Base-by-base conservation (phyloP, 1,139 yeast species). In the Yamadazyma taylorii region DNA sequence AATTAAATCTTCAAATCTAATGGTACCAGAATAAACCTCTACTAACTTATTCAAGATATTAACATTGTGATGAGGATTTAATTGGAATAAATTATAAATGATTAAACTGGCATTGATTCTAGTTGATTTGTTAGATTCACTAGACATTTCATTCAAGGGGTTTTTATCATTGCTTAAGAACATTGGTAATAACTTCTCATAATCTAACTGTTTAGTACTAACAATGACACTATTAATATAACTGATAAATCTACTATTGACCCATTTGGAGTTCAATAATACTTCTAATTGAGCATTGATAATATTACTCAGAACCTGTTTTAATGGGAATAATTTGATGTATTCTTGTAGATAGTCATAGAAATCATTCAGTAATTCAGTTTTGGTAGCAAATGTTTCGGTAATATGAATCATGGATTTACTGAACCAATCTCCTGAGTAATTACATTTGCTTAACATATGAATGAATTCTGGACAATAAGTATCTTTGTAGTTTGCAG, bases 251-350 rank as follows among this genome's bases (percentile, higher is more conserved):
- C 61, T 52, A n/a, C 60, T 46, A 13, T 43, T 37, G 3, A 77
- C 52, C 83, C 87, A 85, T 32, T 56, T 47, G 24, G 69, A 70
- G 4, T 63, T 61, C 17, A 84, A 63, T 4, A 83, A 56, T 12
- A 78, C 87, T 55, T 87, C 94, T 24, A 86, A 58, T 46, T 85
- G 85, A 0, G 95, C 66, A 46, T 85, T 82, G 11, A 85, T 44
- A 29, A 81, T 63, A 9, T 17, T 12, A 5, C 69, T 53, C 5
- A 58, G 51, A 3, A 31, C 21, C 3, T 83, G 75, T 74, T 81
- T 69, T 8, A 79, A 42, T 2, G 62, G 46, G 30, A 46, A 42
- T 12, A 40, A 34, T 10, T 36, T 32, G 11, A 25, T 12, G 16
- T 64, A 51, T 1, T 42, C 39, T 2, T 36, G 41, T 35, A 69